These are phyloP conservation scores for Saturnispora zaruensis DNA, from an alignment of 805 yeast species.

Conservation along the genomic window DNA sequence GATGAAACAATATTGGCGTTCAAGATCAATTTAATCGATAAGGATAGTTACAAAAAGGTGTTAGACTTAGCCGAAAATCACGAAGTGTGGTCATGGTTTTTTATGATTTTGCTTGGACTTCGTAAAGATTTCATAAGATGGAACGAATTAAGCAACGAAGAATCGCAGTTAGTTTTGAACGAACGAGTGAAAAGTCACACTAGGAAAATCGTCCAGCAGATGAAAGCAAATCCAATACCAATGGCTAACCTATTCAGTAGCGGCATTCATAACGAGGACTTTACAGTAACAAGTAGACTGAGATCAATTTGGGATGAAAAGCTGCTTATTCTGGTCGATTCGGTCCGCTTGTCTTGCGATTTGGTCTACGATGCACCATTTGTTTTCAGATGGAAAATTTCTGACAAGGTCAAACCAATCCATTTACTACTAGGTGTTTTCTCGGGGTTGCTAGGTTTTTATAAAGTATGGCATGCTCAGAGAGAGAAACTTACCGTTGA, in stretches of 20 bases:
- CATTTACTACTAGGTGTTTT: conserved; percentile 27
- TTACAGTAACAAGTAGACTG: conserved; percentile 11
- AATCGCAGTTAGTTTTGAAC: conserved; percentile 46
- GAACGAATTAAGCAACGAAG: conserved; percentile 36
- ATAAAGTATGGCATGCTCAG: conserved; percentile 26
- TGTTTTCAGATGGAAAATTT: conserved; percentile 33
- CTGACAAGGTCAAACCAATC: conserved; percentile 16
- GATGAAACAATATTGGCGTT: conserved; percentile 55
- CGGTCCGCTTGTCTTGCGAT: conserved; percentile 37
- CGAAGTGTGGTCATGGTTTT: conserved; percentile 63
- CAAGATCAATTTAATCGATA: conserved; percentile 48
- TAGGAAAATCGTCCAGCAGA: conserved; percentile 19
- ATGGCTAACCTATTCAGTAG: conserved; percentile 4
- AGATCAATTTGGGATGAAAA: conserved; percentile 29
- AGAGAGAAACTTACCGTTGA: conserved; percentile 16
- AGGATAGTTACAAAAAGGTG: conserved; percentile 29
- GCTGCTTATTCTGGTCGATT: conserved; percentile 31
- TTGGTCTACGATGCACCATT: conserved; percentile 39
- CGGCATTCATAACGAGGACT: not conserved
- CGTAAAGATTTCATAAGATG: conserved; percentile 42
- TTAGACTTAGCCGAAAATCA: conserved; percentile 37
- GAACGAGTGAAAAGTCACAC: conserved; percentile 55
- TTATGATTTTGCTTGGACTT: conserved; percentile 49
- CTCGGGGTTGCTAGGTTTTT: conserved; percentile 26
- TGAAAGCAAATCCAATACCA: conserved; percentile 13